Evolutionary conservation across 805 yeast species (phyloP).

Genomic region (Komagataella kurtzmanii): DNA sequence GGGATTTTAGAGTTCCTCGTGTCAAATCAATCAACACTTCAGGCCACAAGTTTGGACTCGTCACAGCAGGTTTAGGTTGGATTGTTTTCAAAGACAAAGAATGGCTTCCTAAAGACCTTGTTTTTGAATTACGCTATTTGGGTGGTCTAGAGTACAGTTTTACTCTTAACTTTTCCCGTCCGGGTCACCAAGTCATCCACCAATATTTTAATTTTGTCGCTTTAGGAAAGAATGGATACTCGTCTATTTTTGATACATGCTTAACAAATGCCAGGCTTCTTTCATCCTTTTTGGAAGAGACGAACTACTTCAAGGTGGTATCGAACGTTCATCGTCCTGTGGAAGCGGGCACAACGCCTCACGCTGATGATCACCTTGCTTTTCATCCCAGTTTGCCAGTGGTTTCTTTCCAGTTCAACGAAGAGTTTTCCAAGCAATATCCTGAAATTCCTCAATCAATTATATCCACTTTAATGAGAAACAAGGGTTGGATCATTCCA

Average conservation of each 20-base stretch:
- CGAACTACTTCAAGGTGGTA: conserved; percentile 56
- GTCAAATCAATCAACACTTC: conserved; percentile 81
- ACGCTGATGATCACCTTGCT: conserved; percentile 20
- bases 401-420: conserved; percentile 69
- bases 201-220: conserved; percentile 74
- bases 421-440: conserved; percentile 38
- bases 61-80: conserved; percentile 91
- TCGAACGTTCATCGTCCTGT: conserved; percentile 62
- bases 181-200: conserved; percentile 82
- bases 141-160: conserved; percentile 86
- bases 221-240: conserved; percentile 63
- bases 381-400: conserved; percentile 79
- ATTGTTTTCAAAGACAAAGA: conserved; percentile 61
- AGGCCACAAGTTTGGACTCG: conserved; percentile 87
- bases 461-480: conserved; percentile 58
- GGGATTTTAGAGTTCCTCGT: conserved; percentile 75
- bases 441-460: conserved; percentile 79
- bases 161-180: conserved; percentile 80
- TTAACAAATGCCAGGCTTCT: conserved; percentile 62
- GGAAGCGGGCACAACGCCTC: conserved; percentile 13
- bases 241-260: conserved; percentile 44
- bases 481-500: conserved; percentile 79
- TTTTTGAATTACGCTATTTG: conserved; percentile 68
- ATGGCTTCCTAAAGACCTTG: conserved; percentile 55
- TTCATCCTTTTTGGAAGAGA: conserved; percentile 46